Conservation (phyloP, 805 yeast species). For the Starmerella khaoyaiensis region DNA sequence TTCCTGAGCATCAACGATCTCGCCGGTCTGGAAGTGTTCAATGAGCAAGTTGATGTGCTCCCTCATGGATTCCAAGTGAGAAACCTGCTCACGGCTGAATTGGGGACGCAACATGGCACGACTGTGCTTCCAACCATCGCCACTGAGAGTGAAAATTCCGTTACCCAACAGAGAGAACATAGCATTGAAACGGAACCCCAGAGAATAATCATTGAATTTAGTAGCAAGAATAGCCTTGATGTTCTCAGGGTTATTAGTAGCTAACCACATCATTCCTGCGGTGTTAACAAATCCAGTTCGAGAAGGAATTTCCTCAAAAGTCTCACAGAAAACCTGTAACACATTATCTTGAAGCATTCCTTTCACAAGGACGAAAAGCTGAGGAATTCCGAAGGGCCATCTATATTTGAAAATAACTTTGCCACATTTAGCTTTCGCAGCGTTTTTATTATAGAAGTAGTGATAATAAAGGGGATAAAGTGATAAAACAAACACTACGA, state of each 20-base stretch:
- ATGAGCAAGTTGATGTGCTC: slow-evolving; percentile 20
- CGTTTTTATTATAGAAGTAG: slow-evolving; percentile 10
- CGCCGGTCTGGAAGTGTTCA: slow-evolving; percentile 14
- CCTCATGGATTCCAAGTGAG: slow-evolving; percentile 20
- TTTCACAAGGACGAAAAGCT: slow-evolving; percentile 1
- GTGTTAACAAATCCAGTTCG: slow-evolving; percentile 11
- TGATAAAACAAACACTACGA: neutral
- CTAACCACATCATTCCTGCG: slow-evolving; percentile 15
- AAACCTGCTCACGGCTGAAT: slow-evolving; percentile 23
- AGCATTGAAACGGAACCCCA: slow-evolving; percentile 22
- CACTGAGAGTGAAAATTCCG: slow-evolving; percentile 25
- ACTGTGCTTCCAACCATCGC: slow-evolving; percentile 27
- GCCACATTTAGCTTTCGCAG: slow-evolving; percentile 13
- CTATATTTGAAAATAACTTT: slow-evolving; percentile 1
- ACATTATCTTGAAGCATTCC: slow-evolving; percentile 3
- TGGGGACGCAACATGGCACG: slow-evolving; percentile 26
- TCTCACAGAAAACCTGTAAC: slow-evolving; percentile 9
- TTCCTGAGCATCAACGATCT: slow-evolving; percentile 20
- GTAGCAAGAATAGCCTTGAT: slow-evolving; percentile 24
- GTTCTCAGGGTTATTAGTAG: slow-evolving; percentile 24
- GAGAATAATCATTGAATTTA: slow-evolving; percentile 22
- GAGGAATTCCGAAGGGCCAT: slow-evolving; percentile 15
- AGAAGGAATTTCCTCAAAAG: slow-evolving; percentile 3
- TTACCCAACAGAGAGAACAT: slow-evolving; percentile 22
- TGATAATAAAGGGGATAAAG: slow-evolving; percentile 5